These are phyloP conservation scores for Petasospora rhodanensis DNA, from an alignment of 1,139 yeast species.

Conservation along the genomic window DNA sequence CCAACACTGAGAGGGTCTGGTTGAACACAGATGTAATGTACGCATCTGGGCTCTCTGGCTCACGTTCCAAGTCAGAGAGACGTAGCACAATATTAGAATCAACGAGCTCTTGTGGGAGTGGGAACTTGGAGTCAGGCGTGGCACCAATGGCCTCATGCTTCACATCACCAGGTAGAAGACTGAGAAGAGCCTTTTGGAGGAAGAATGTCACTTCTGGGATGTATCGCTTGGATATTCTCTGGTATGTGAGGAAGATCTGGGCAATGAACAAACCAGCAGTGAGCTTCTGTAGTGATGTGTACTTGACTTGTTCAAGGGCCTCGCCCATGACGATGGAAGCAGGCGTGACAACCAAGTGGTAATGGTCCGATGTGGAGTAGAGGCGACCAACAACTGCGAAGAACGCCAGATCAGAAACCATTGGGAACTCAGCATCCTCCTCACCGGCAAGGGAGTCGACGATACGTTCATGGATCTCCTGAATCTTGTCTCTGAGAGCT, in stretches of 20 bases:
- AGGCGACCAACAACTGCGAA: slow-evolving; percentile 69
- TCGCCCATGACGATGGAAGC: slow-evolving; percentile 71
- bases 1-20: slow-evolving; percentile 28
- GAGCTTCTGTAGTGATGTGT: slow-evolving; percentile 35
- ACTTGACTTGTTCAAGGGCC: slow-evolving; percentile 49
- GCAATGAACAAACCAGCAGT: slow-evolving; percentile 56
- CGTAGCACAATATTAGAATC: slow-evolving; percentile 13
- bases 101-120: slow-evolving; percentile 17
- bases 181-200: slow-evolving; percentile 47
- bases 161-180: slow-evolving; percentile 36
- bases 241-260: slow-evolving; percentile 65
- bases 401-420: slow-evolving; percentile 55
- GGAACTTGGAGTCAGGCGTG: slow-evolving; percentile 25
- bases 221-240: slow-evolving; percentile 71
- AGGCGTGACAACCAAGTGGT: slow-evolving; percentile 88
- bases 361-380: slow-evolving; percentile 93
- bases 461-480: slow-evolving; percentile 47
- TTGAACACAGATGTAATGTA: slow-evolving; percentile 31
- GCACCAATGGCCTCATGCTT: slow-evolving; percentile 13
- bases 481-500: slow-evolving; percentile 44
- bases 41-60: slow-evolving; percentile 15
- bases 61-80: slow-evolving; percentile 22
- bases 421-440: slow-evolving; percentile 28
- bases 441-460: slow-evolving; percentile 22
- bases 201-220: slow-evolving; percentile 74